These are phyloP conservation scores for Colletotrichum liaoningense DNA, from an alignment of 2,329 filamentous ascomycete genomes.

Conservation along the genomic window DNA sequence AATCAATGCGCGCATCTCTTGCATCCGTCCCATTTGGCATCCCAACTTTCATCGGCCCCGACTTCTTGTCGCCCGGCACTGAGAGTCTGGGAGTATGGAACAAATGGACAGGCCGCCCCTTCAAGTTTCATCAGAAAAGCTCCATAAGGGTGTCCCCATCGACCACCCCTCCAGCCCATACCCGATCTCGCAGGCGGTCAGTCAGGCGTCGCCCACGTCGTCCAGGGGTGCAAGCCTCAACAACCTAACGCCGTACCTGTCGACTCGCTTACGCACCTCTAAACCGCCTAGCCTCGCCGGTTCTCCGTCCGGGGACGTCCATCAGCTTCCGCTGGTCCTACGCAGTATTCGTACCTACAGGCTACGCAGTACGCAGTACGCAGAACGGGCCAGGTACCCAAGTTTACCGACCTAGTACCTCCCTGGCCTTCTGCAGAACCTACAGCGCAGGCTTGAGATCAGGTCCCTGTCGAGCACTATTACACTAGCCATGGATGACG, in stretches of 20 bases:
- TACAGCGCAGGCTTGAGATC: neutral
- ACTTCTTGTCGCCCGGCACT: conserved; percentile 15
- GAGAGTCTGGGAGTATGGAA: neutral
- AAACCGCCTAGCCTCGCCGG: conserved; percentile 33
- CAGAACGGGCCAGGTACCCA: neutral
- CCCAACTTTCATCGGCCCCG: conserved; percentile 26
- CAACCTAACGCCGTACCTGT: conserved; percentile 27
- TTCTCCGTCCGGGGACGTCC: conserved; percentile 32
- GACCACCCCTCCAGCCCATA: conserved; percentile 5
- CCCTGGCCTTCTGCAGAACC: neutral
- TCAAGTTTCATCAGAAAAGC: conserved; percentile 8
- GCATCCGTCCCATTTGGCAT: conserved; percentile 3
- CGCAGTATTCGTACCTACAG: neutral
- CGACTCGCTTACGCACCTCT: conserved; percentile 33
- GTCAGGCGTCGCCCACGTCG: neutral
- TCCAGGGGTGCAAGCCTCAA: conserved; percentile 34
- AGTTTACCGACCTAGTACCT: neutral
- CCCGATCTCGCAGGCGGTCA: conserved; percentile 30
- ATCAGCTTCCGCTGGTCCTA: conserved; percentile 23
- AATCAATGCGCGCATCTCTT: conserved; percentile 17
- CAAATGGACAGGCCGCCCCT: neutral
- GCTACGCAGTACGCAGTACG: neutral
- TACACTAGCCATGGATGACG: neutral
- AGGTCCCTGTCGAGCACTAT: conserved; percentile 2
- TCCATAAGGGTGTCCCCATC: neutral